phyloP scores from a whole-genome alignment of 2,329 filamentous ascomycete species.

The Curvularia hawaiiensis region DNA sequence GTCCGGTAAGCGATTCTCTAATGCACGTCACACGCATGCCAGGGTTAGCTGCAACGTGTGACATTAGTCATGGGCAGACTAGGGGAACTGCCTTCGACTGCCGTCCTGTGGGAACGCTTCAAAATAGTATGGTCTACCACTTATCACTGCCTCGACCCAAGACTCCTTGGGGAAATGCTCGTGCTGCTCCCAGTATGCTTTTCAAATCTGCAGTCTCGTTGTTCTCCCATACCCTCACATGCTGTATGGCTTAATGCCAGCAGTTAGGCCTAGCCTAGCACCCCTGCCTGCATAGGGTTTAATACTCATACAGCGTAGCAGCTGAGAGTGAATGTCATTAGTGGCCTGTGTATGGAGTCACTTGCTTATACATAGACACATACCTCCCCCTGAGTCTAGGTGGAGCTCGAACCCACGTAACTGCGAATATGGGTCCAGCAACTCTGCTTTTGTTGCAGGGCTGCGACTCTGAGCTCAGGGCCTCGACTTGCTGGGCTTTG shows the following conservation, averaged over 20 bases:
- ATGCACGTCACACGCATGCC: constrained; percentile 24
- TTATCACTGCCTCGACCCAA: neutral
- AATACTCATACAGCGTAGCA: neutral
- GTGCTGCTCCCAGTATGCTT: neutral
- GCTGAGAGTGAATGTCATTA: neutral
- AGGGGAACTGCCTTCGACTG: neutral
- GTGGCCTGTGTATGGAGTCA: neutral
- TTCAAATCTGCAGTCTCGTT: neutral
- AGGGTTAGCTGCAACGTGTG: constrained; percentile 18
- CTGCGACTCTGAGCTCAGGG: neutral
- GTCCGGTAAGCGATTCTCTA: constrained; percentile 6
- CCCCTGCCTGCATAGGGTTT: constrained; percentile 3
- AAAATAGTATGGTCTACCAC: neutral
- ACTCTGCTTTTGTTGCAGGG: neutral
- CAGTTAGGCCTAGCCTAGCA: neutral
- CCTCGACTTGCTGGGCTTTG: neutral
- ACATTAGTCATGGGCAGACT: constrained; percentile 7
- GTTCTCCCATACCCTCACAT: neutral
- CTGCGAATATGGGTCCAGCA: neutral
- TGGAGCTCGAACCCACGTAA: neutral
- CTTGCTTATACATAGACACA: neutral
- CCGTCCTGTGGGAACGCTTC: constrained; percentile 3
- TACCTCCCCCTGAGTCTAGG: neutral
- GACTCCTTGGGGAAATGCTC: neutral
- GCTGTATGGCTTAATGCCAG: neutral